phyloP scores from a whole-genome alignment of 2,329 filamentous ascomycete genomes.

The Talaromyces islandicus region DNA sequence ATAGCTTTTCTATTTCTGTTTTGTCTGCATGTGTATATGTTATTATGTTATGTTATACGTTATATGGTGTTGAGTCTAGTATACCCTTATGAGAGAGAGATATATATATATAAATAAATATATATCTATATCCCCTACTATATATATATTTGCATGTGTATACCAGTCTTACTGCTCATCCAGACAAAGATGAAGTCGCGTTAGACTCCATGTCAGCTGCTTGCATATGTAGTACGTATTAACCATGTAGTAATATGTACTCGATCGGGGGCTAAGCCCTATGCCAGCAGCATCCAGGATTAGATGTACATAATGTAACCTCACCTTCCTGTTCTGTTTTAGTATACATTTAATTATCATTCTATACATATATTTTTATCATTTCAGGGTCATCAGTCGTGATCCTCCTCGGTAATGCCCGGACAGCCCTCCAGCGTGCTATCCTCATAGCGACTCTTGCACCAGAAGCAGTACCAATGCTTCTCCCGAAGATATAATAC shows the following conservation, averaged over 20 bases:
- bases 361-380: no score
- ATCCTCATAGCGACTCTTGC: conserved; percentile 70
- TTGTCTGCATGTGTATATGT: background rate
- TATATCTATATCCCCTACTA: no score
- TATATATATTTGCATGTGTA: no score
- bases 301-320: background rate
- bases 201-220: background rate
- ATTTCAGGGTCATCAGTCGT: no score
- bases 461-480: conserved; percentile 91
- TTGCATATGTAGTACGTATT: no score
- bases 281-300: background rate
- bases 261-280: background rate
- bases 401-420: conserved; percentile 78
- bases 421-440: conserved; percentile 83
- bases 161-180: no score
- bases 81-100: background rate
- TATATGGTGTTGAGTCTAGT: background rate
- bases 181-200: background rate
- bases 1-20: background rate
- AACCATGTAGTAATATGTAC: no score
- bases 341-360: no score
- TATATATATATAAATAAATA: no score
- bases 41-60: no score
- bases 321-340: background rate
- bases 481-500: conserved; percentile 64